Evolutionary conservation across 202 grass and related monocot species (phyloP).

Genomic region (Dendrocalamus latiflorus): DNA sequence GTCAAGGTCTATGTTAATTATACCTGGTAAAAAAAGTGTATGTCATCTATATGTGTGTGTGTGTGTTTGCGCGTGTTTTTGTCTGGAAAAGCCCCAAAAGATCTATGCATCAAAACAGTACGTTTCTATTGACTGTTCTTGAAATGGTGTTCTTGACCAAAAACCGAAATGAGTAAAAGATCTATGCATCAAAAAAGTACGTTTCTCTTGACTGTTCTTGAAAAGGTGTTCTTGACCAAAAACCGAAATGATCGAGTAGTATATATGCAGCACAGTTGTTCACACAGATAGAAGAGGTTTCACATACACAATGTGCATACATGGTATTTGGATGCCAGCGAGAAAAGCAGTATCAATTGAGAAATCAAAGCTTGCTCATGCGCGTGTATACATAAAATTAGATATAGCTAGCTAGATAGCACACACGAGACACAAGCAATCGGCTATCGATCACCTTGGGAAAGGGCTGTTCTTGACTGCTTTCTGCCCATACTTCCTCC

Average conservation of each 20-base stretch:
- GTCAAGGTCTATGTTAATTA: neutral
- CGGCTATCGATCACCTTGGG: conserved; percentile 54
- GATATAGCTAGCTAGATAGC: neutral
- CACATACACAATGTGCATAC: neutral
- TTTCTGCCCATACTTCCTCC: conserved; percentile 97
- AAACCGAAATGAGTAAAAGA: too few relatives aligned
- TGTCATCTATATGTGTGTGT: neutral
- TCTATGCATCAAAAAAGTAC: too few relatives aligned
- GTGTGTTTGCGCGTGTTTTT: neutral
- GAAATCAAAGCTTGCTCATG: neutral
- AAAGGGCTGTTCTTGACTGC: conserved; percentile 96
- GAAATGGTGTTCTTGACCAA: too few relatives aligned
- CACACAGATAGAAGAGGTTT: neutral
- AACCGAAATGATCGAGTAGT: neutral
- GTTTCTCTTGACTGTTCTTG: too few relatives aligned
- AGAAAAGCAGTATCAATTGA: neutral
- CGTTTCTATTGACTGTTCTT: too few relatives aligned
- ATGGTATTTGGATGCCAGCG: neutral
- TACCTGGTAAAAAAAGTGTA: neutral
- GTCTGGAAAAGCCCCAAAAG: neutral
- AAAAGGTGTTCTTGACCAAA: neutral
- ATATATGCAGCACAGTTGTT: neutral
- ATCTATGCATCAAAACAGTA: neutral
- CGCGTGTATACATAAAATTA: neutral
- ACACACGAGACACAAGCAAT: neutral